Base-by-base conservation (phyloP, 176 grass and related monocot genomes). In the Alopecurus myosuroides region DNA sequence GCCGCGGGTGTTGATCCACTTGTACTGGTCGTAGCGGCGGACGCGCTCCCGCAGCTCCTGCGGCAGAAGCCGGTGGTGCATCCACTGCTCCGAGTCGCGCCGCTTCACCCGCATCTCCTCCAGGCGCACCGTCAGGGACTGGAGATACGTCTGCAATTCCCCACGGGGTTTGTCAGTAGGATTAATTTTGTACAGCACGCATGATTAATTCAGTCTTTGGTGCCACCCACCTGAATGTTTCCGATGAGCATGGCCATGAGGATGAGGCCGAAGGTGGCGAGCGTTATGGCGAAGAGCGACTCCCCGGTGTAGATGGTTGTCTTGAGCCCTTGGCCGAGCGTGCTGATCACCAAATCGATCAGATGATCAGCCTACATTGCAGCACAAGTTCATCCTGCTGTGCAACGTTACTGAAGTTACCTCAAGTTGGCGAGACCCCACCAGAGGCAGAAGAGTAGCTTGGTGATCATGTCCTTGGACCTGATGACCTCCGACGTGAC, bases 351-450 rank as follows among this genome's bases (percentile, higher is more conserved):
- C 19, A 11, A 37, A 39, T 39, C n/a, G 36, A 6, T 34, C 5
- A 37, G 7, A 57, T 37, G 19, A 7, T 35, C 9, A 39, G 9
- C 12, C 55, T 58, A 25, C 23, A 58, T 12, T 58, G 55, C n/a
- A 58, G 28, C 56, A 28, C 11, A 60, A 60, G 28, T 60, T 11
- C 22, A 60, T 60, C 23, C 6, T 52, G 3, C 36, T 5, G 15
- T 49, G 14, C 46, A 15, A 49, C 46, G 46, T 49, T 45, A 45
- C 39, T 40, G 5, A 40, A 40, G 39, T 45, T 84, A 92, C 92
- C 89, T 98, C 30, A 98, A 75, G 87, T 98, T 98, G 69, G 89
- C 90, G 30, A 98, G 82, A 4, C 96, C 96, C 91, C 93, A 98
- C 89, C 93, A 98, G 29, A 98, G 90, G 78, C 96, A 98, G 81